A percentile compares a stretch with the other conserved stretches of the same genome.
Evolutionary conservation across 768 basidiomycete genomes (phyloP).

Genomic region (Lanmaoa pseudosensibilis): DNA sequence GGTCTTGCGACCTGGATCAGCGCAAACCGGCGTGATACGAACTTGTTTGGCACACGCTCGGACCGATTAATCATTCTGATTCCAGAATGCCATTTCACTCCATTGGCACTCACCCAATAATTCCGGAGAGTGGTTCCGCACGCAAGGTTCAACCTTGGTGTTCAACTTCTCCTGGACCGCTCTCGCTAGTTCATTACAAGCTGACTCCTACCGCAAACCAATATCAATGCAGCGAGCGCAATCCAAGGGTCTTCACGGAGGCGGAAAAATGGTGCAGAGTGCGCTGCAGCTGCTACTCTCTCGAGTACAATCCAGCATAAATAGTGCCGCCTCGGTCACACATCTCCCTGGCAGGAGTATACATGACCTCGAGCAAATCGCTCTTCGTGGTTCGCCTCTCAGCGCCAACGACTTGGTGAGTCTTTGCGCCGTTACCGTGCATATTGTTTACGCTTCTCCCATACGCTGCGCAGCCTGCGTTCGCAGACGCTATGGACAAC

Average conservation of each 20-base stretch:
- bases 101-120: neutral
- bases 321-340: neutral
- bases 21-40: neutral
- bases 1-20: neutral
- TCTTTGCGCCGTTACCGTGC: neutral
- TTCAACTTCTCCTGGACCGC: neutral
- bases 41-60: neutral
- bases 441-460: neutral
- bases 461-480: conserved; percentile 41
- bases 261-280: conserved; percentile 1
- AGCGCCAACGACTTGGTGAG: conserved; percentile 31
- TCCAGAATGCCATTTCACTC: conserved; percentile 1
- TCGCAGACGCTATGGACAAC: conserved; percentile 48
- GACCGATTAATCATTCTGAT: neutral
- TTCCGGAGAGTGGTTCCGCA: neutral
- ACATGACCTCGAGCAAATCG: conserved; percentile 30
- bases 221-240: conserved; percentile 7
- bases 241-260: neutral
- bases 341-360: conserved; percentile 17
- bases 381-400: conserved; percentile 28
- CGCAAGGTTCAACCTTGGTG: neutral
- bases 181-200: neutral
- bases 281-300: conserved; percentile 17
- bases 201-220: neutral
- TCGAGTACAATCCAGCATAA: conserved; percentile 5